phyloP scores from a whole-genome alignment of 306 rosid genomes.

The Hippophae gyantsensis region DNA sequence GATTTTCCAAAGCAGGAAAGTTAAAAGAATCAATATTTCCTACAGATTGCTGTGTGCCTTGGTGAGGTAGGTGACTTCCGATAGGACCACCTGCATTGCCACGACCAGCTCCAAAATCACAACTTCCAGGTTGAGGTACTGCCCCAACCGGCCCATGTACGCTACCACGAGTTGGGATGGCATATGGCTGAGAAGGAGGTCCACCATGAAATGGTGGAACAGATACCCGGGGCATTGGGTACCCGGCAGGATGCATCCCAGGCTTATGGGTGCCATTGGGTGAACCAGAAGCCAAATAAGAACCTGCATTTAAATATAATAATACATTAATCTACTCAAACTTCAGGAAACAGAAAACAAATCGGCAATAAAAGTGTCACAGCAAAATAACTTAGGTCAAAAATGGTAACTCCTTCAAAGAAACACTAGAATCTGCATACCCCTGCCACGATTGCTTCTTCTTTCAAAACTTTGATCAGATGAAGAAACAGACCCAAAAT shows the following conservation, averaged over 20 bases:
- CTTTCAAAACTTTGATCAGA: conserved; percentile 58
- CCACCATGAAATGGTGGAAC: conserved; percentile 76
- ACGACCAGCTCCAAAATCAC: conserved; percentile 90
- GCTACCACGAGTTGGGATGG: conserved; percentile 94
- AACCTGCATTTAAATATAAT: conserved; percentile 40
- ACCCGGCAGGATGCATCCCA: conserved; percentile 80
- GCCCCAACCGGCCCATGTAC: conserved; percentile 99
- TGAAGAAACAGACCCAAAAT: conserved; percentile 48
- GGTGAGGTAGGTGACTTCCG: conserved; percentile 79
- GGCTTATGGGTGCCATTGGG: conserved; percentile 93
- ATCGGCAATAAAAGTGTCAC: not conserved
- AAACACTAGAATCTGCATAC: conserved; percentile 34
- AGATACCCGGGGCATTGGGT: conserved; percentile 83
- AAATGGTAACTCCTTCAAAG: not conserved
- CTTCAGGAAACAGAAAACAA: not conserved
- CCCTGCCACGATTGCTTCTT: conserved; percentile 81
- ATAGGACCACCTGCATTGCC: conserved; percentile 75
- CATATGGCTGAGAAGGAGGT: conserved; percentile 96
- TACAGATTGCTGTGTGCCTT: conserved; percentile 65
- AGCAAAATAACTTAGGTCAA: not conserved
- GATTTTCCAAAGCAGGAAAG: conserved; percentile 75
- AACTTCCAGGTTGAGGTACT: conserved; percentile 86
- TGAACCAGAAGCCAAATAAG: conserved; percentile 73
- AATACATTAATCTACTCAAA: not conserved
- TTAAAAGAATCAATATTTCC: conserved; percentile 83